A percentile compares a stretch with the other conserved stretches of the same genome.
These are phyloP conservation scores for Eucalyptus pauciflora DNA, from an alignment of 345 rosid species.

Conservation along the genomic window DNA sequence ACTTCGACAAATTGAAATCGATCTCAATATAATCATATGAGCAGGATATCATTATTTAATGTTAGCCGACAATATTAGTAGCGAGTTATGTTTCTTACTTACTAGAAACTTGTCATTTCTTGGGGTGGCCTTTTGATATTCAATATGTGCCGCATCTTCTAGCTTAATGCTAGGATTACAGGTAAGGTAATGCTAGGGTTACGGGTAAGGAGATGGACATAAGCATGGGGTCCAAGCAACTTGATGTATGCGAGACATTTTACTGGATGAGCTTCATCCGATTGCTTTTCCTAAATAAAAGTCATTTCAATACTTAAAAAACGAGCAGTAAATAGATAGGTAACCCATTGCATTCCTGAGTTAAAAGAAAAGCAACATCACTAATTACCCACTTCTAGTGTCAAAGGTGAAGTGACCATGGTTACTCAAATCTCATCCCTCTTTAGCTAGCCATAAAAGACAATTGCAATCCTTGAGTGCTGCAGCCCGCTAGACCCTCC, in stretches of 20 bases:
- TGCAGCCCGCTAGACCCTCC: neutral
- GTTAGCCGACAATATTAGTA: neutral
- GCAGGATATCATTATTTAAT: neutral
- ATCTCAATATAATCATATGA: neutral
- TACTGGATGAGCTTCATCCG: neutral
- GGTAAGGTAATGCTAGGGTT: neutral
- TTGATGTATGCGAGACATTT: neutral
- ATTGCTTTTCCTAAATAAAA: neutral
- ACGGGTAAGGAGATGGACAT: neutral
- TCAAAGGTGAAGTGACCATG: neutral
- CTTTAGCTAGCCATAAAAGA: neutral
- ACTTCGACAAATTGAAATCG: neutral
- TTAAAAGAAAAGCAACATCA: neutral
- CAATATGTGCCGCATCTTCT: neutral
- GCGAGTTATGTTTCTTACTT: neutral
- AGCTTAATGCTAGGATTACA: neutral
- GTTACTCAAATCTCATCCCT: neutral
- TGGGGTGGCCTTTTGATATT: neutral
- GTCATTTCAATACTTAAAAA: too few relatives aligned
- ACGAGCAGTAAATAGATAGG: neutral
- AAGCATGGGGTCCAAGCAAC: neutral
- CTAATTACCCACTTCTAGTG: neutral
- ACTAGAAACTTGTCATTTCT: neutral
- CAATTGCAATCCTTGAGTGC: fast-evolving
- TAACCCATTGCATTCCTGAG: neutral